Evolutionary conservation across 768 basidiomycete genomes (phyloP).

Genomic region (Mycena epipterygia): DNA sequence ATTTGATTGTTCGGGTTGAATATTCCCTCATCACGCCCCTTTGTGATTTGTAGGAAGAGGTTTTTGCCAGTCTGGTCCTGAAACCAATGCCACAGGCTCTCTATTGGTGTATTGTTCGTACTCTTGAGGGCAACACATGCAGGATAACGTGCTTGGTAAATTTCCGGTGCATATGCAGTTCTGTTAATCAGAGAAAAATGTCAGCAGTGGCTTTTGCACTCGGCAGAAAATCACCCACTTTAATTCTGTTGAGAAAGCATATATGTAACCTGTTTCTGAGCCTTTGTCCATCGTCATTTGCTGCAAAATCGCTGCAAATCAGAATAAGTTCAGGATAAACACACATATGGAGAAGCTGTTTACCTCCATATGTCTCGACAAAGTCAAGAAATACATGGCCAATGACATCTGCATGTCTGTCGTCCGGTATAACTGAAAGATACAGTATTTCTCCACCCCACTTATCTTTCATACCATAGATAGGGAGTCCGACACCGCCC

Average conservation of each 20-base stretch:
- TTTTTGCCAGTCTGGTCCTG: slow-evolving; percentile 35
- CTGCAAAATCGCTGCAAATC: background rate
- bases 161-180: slow-evolving; percentile 39
- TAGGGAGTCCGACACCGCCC: slow-evolving; percentile 41
- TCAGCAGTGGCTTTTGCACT: no score
- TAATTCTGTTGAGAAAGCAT: background rate
- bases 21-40: slow-evolving; percentile 25
- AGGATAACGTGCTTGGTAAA: slow-evolving; percentile 36
- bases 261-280: background rate
- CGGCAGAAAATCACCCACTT: no score
- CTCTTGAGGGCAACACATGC: slow-evolving; percentile 37
- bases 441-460: slow-evolving; percentile 40
- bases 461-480: slow-evolving; percentile 43
- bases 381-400: slow-evolving; percentile 5
- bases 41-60: slow-evolving; percentile 33
- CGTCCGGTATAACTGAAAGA: slow-evolving; percentile 21
- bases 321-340: background rate
- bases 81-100: slow-evolving; percentile 46
- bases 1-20: slow-evolving; percentile 37
- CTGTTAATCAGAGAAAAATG: no score
- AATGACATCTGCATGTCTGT: background rate
- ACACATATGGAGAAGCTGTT: background rate
- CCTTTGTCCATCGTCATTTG: background rate
- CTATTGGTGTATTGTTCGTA: slow-evolving; percentile 44
- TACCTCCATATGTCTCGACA: background rate